Evolutionary conservation across 331 rosid species (phyloP), one percentile per base, ranked within the genome.

Genomic region (Cucumis variabilis): DNA sequence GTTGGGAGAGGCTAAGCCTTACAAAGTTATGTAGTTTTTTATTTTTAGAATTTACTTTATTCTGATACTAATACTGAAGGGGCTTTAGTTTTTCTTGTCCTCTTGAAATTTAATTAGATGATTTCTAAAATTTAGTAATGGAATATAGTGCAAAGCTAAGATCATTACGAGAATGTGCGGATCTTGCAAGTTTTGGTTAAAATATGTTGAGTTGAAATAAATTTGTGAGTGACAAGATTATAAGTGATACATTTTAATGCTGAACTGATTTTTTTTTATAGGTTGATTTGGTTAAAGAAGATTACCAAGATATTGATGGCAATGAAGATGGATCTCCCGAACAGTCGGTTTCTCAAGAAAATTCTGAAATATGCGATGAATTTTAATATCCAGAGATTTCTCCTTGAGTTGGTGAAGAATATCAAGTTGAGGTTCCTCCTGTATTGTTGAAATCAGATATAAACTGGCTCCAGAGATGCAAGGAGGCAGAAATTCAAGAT

Each of bases 381-480:
- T 92, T 88, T 87, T 94, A 92, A 70, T 96, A 94, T 46, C 94
- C 96, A 0, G 96, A 93, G 44, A 87, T 91, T 86, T 90, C 81
- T 88, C 98, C 98, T 89, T 90, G 98, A 84, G 97, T 94, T 66
- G 99, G 98, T 55, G 90, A 91, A 69, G 88, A 93, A 75, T 93
- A 89, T 91, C 99, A 97, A 87, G 98, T 88, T 87, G 95, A 94
- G 84, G 77, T 94, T 88, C 95, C 98, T 20, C 80, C 87, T 69
- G 86, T 90, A 66, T 82, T 91, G 53, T 77, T 93, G 86, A 86
- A 88, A 58, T 87, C 90, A 79, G 93, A 93, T 14, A 87, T 87
- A 87, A 25, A 74, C 86, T 74, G 80, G 86, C 82, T 86, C 67
- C 88, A 81, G 87, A 91, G 89, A 66, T 65, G 58, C 33, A 30